A percentile compares a stretch with the other conserved stretches of the same genome.
These are phyloP conservation scores for Metschnikowia anglica DNA, from an alignment of 805 yeast species.

Conservation along the genomic window DNA sequence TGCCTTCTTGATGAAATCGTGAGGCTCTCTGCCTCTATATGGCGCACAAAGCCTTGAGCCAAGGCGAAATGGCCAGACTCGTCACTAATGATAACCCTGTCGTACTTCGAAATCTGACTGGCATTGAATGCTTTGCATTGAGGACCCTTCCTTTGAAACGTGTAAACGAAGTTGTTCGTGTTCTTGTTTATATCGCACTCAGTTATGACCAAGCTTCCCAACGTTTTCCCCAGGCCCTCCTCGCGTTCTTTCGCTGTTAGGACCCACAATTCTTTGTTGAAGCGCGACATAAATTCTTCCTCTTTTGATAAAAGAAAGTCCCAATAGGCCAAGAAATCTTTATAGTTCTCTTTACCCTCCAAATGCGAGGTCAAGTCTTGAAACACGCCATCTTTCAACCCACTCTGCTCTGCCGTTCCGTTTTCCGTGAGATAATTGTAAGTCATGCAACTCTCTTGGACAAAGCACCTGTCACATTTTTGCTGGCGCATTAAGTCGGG, in stretches of 20 bases:
- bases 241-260: conserved; percentile 61
- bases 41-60: conserved; percentile 57
- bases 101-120: conserved; percentile 56
- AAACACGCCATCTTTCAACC: conserved; percentile 49
- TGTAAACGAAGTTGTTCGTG: conserved; percentile 41
- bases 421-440: conserved; percentile 57
- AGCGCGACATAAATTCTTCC: conserved; percentile 53
- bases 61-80: conserved; percentile 76
- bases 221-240: conserved; percentile 53
- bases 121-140: conserved; percentile 14
- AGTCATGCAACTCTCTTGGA: conserved; percentile 61
- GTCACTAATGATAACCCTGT: conserved; percentile 73
- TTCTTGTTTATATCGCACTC: conserved; percentile 23
- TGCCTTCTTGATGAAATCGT: conserved; percentile 54
- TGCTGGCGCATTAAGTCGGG: conserved; percentile 56
- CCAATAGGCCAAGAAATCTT: conserved; percentile 69
- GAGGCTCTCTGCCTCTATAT: conserved; percentile 43
- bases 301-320: conserved; percentile 71
- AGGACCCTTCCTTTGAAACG: conserved; percentile 41
- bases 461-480: conserved; percentile 61
- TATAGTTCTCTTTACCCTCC: conserved; percentile 36
- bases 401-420: conserved; percentile 56
- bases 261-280: conserved; percentile 69
- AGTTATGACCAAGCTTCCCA: conserved; percentile 50
- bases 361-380: conserved; percentile 53